phyloP scores from a whole-genome alignment of 2,329 filamentous ascomycete species.

The Diaporthe eres region DNA sequence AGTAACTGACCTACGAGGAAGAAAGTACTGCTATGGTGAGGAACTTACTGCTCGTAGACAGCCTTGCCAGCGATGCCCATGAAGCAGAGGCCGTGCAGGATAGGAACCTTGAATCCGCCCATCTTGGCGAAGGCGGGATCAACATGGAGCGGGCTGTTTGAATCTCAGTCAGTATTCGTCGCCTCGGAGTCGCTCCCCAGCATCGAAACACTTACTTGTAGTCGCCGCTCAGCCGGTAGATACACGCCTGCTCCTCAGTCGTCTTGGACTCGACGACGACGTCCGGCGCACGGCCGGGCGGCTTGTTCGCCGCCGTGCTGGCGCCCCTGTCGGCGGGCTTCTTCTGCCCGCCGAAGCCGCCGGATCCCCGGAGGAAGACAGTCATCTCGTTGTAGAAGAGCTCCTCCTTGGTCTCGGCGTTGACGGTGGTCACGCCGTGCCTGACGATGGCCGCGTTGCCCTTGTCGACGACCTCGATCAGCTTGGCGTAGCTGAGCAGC shows the following conservation, averaged over 20 bases:
- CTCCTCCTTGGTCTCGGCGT: constrained; percentile 87
- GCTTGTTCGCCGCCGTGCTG: constrained; percentile 83
- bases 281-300: constrained; percentile 84
- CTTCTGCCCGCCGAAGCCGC: constrained; percentile 88
- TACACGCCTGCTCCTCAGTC: constrained; percentile 88
- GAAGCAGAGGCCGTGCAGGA: constrained; percentile 96
- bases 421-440: constrained; percentile 83
- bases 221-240: constrained; percentile 95
- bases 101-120: constrained; percentile 93
- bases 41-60: constrained; percentile 75
- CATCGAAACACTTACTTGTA: constrained; percentile 73
- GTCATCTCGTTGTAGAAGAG: constrained; percentile 97
- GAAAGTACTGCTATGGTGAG: too few species aligned
- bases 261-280: constrained; percentile 88
- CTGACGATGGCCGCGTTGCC: constrained; percentile 89
- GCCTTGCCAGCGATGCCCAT: constrained; percentile 95
- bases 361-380: constrained; percentile 92
- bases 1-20: neutral
- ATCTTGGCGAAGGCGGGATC: constrained; percentile 95
- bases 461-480: constrained; percentile 97
- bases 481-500: constrained; percentile 81
- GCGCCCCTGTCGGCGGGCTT: constrained; percentile 84
- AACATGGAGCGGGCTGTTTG: constrained; percentile 84
- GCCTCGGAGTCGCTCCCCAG: neutral
- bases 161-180: neutral